Base-by-base conservation (phyloP, 768 basidiomycete species). In the Lactifluus hygrophoroides region DNA sequence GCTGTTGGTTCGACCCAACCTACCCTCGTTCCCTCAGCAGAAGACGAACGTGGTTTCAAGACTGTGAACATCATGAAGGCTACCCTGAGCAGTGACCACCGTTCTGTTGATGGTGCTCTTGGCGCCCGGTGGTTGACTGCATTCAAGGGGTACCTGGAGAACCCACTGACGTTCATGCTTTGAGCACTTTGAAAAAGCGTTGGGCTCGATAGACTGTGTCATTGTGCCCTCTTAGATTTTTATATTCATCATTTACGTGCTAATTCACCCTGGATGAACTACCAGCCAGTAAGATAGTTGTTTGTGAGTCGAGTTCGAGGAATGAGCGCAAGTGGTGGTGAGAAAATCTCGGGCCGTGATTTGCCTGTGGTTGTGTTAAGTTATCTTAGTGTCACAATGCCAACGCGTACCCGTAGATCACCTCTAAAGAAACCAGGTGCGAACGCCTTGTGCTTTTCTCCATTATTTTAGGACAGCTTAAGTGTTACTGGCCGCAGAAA, bases 141-240 rank as follows among this genome's bases (percentile, higher is more conserved):
- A 38, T 95, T 98, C 81, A 95, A 91, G 74, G 88, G 90, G 40
- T 96, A 94, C 75, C 77, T 98, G 66, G 95, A 98, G 77, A 95
- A 97, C 71, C 94, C 94, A 46, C 73, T 96, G 69, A 94, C 94
- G 19, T 94, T 97, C 70, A 95, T 96, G 94, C 82, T 97, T 58
- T 96, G 72, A 84, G 47, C 32, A 10, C 45, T 27, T 5, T 35
- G 23, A 64, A 52, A 57, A 54, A 57, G n/a, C 53, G 38, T 34
- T 53, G 47, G 40, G 53, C 54, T 46, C 37, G 28, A 54, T 56
- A 46, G 35, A 32, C 38, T 21, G 50, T 45, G 27, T 44, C 16
- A 16, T 21, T 51, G 23, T 46, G 47, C 52, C 49, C 25, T n/a
- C 50, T 51, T 63, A 53, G 42, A 62, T 54, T 60, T 49, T 56